Percentiles rank a stretch among this genome's conserved stretches.
Conservation (phyloP, 768 basidiomycete species). For the Tulasnella sp. region DNA sequence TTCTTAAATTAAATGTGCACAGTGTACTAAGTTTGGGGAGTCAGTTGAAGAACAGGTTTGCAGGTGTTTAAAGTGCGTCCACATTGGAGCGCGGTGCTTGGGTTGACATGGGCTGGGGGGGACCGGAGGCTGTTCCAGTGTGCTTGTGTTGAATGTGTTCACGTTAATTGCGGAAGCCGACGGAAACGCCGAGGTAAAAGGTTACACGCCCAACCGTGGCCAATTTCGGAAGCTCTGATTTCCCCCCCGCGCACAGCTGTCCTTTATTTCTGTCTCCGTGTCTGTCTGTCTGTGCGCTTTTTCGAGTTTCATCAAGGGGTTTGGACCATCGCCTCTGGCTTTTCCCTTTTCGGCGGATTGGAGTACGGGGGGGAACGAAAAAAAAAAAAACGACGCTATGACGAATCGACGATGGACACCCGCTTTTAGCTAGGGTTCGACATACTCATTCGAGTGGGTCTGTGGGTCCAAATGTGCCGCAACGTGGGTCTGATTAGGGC, state of each 20-base stretch:
- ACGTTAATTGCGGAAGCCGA: neutral
- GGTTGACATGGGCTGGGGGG: neutral
- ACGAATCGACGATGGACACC: neutral
- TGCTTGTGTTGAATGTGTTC: neutral
- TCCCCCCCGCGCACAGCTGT: too few relatives aligned
- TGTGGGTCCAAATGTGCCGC: neutral
- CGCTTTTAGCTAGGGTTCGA: neutral
- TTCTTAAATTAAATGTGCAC: neutral
- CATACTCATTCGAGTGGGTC: conserved; percentile 9
- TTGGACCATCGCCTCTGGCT: too few relatives aligned
- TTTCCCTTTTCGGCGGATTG: too few relatives aligned
- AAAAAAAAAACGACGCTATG: too few relatives aligned
- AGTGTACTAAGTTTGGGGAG: neutral
- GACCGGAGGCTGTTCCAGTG: neutral
- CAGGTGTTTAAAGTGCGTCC: neutral
- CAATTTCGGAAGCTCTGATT: neutral
- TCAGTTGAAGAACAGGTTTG: neutral
- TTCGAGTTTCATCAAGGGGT: too few relatives aligned
- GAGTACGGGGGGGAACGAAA: too few relatives aligned
- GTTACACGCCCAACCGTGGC: neutral
- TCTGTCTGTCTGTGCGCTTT: neutral
- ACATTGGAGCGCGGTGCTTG: neutral
- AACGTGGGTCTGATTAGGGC: neutral
- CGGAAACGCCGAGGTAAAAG: neutral
- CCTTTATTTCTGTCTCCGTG: neutral